These are phyloP conservation scores for Bipolaris oryzae DNA, from an alignment of 2,329 filamentous ascomycete species.

Conservation along the genomic window DNA sequence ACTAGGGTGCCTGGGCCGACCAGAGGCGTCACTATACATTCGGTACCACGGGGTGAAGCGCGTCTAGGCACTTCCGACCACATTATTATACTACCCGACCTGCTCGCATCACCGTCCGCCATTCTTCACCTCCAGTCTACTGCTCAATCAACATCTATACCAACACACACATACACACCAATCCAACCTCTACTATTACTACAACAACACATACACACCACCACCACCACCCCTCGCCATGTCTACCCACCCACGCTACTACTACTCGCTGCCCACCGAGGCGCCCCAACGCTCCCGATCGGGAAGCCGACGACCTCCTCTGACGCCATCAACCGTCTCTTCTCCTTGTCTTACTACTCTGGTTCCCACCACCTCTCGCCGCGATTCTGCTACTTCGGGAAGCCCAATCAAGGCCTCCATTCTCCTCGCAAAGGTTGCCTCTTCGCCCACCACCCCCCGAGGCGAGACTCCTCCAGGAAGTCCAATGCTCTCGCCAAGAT, in stretches of 20 bases:
- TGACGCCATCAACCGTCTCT: constrained; percentile 54
- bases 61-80: constrained; percentile 41
- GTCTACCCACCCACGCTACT: constrained; percentile 45
- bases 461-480: constrained; percentile 42
- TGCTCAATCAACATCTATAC: neutral
- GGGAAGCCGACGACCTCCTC: constrained; percentile 51
- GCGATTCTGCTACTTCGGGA: constrained; percentile 48
- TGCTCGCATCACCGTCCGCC: constrained; percentile 15
- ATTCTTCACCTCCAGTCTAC: constrained; percentile 21
- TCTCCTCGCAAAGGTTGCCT: constrained; percentile 53
- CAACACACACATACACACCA: neutral
- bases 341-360: constrained; percentile 53
- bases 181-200: too few species aligned
- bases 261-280: constrained; percentile 48
- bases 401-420: constrained; percentile 51
- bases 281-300: constrained; percentile 43
- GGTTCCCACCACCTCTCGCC: constrained; percentile 47
- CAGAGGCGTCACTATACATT: constrained; percentile 38
- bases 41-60: constrained; percentile 49
- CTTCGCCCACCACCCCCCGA: constrained; percentile 49
- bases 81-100: constrained; percentile 41
- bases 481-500: constrained; percentile 38
- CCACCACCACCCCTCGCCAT: constrained; percentile 33
- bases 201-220: constrained; percentile 11
- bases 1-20: constrained; percentile 41